These are phyloP conservation scores for Calocybe gambosa DNA, from an alignment of 1,284 basidiomycete species.

Conservation along the genomic window DNA sequence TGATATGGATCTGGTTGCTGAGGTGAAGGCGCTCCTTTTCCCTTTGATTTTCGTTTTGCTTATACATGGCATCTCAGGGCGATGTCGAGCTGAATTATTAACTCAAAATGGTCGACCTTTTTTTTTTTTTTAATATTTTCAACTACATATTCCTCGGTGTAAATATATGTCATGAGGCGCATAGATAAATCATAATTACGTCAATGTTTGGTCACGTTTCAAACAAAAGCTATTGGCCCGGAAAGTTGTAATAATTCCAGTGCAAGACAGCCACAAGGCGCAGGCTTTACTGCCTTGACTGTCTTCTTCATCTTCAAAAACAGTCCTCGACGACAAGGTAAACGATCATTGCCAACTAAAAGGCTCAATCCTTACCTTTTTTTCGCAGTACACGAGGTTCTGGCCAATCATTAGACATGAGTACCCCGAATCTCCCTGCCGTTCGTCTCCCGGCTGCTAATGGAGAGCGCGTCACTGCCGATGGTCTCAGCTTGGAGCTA, in stretches of 20 bases:
- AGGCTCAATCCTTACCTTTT: too few relatives aligned
- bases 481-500: slow-evolving; percentile 24
- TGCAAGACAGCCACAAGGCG: too few relatives aligned
- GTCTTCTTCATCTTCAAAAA: too few relatives aligned
- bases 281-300: too few relatives aligned
- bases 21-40: slow-evolving; percentile 33
- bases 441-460: slow-evolving; percentile 26
- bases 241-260: too few relatives aligned
- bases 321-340: too few relatives aligned
- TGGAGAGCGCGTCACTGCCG: slow-evolving; percentile 24
- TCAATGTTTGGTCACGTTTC: too few relatives aligned
- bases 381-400: too few relatives aligned
- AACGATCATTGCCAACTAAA: too few relatives aligned
- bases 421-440: slow-evolving; percentile 27
- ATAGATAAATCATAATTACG: slow-evolving; percentile 1
- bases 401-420: slow-evolving; percentile 19
- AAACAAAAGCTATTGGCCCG: too few relatives aligned
- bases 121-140: background rate
- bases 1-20: slow-evolving; percentile 83
- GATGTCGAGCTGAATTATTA: slow-evolving; percentile 75
- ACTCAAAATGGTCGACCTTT: background rate
- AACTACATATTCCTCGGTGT: background rate
- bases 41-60: slow-evolving; percentile 5
- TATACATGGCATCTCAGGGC: slow-evolving; percentile 33
- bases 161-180: background rate